phyloP scores from a whole-genome alignment of 1,139 yeast species.

The Yamadazyma dendronema region DNA sequence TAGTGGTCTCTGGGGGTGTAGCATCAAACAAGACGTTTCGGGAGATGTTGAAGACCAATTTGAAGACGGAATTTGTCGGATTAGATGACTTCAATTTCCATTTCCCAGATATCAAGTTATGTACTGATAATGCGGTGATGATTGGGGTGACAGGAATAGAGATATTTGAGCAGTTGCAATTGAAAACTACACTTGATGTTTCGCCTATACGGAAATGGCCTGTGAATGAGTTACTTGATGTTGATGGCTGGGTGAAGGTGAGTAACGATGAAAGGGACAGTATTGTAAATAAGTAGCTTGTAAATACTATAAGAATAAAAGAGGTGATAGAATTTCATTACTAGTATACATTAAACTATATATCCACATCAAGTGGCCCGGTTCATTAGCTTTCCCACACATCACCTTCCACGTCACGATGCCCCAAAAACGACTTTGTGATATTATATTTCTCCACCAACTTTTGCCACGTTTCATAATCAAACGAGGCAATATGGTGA shows the following conservation, averaged over 20 bases:
- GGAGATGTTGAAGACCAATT: slow-evolving; percentile 38
- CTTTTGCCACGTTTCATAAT: slow-evolving; percentile 60
- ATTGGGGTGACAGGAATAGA: slow-evolving; percentile 97
- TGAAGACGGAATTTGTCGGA: slow-evolving; percentile 18
- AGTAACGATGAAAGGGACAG: slow-evolving; percentile 2
- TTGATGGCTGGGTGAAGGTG: slow-evolving; percentile 48
- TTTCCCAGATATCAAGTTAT: slow-evolving; percentile 70
- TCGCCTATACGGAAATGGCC: slow-evolving; percentile 79
- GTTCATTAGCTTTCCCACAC: slow-evolving; percentile 18
- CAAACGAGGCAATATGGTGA: slow-evolving; percentile 73
- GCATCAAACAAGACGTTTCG: slow-evolving; percentile 72
- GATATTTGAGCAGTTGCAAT: slow-evolving; percentile 54
- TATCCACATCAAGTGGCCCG: not conserved
- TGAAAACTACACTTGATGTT: slow-evolving; percentile 51
- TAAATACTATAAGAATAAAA: no score
- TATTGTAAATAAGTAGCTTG: slow-evolving; percentile 4
- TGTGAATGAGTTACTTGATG: slow-evolving; percentile 43
- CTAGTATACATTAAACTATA: not conserved
- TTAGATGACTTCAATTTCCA: slow-evolving; percentile 33
- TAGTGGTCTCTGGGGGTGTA: slow-evolving; percentile 93
- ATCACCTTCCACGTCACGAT: slow-evolving; percentile 37
- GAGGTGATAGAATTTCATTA: no score
- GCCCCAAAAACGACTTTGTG: slow-evolving; percentile 51
- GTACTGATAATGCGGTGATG: slow-evolving; percentile 97
- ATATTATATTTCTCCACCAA: slow-evolving; percentile 52